Evolutionary conservation across 192 early-diverging fungal genomes (phyloP).

Genomic region (Backusella sp.): DNA sequence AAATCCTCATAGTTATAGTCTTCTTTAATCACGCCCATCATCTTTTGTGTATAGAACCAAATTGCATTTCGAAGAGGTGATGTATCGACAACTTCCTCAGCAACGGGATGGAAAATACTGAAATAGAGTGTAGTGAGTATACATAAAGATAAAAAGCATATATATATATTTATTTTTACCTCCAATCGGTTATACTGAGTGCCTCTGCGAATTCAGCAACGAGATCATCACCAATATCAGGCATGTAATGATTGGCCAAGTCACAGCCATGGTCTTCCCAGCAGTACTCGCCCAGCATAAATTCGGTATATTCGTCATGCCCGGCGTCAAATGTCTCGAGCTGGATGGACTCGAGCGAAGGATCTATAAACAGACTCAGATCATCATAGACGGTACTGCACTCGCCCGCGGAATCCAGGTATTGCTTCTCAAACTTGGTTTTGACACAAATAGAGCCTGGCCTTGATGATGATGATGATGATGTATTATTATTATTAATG

Average conservation of each 20-base stretch:
- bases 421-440: neutral
- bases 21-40: slow-evolving; percentile 53
- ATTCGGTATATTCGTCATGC: slow-evolving; percentile 37
- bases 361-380: slow-evolving; percentile 44
- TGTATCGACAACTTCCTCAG: slow-evolving; percentile 52
- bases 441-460: slow-evolving; percentile 4
- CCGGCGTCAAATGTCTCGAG: slow-evolving; percentile 38
- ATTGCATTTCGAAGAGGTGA: slow-evolving; percentile 54
- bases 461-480: neutral
- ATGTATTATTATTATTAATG: neutral
- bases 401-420: neutral
- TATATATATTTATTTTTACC: slow-evolving; percentile 21
- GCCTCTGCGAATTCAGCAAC: slow-evolving; percentile 53
- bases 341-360: slow-evolving; percentile 18
- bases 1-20: slow-evolving; percentile 53
- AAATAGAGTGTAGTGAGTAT: neutral
- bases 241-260: slow-evolving; percentile 46
- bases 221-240: slow-evolving; percentile 48
- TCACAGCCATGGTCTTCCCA: slow-evolving; percentile 59
- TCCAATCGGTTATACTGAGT: slow-evolving; percentile 52
- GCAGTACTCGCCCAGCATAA: slow-evolving; percentile 50
- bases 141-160: neutral
- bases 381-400: slow-evolving; percentile 44
- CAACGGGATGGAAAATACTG: slow-evolving; percentile 36
- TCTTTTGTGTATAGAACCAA: slow-evolving; percentile 52